Percentiles rank a stretch among this genome's conserved stretches.
These are phyloP conservation scores for Globisporangium megalacanthum DNA, from an alignment of 352 stramenopile species.

Conservation along the genomic window DNA sequence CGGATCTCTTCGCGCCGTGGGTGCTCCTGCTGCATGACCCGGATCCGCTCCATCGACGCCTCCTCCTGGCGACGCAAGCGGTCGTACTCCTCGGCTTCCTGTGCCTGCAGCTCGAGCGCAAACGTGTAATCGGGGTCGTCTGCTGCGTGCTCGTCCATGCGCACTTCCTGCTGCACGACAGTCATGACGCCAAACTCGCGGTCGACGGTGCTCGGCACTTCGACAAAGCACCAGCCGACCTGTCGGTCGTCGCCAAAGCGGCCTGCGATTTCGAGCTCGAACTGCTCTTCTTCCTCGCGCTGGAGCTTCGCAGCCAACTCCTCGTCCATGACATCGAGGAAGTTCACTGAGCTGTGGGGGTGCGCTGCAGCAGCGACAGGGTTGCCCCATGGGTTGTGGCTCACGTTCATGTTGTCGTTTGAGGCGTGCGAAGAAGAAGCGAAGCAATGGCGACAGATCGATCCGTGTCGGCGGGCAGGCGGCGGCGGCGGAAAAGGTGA, in stretches of 20 bases:
- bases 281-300: slow-evolving; percentile 64
- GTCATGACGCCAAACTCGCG: slow-evolving; percentile 60
- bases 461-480: too few relatives aligned
- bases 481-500: too few relatives aligned
- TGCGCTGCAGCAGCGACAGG: slow-evolving; percentile 16
- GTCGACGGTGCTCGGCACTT: slow-evolving; percentile 48
- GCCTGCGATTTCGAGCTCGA: slow-evolving; percentile 53
- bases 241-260: slow-evolving; percentile 55
- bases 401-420: slow-evolving; percentile 9
- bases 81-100: slow-evolving; percentile 73
- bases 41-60: slow-evolving; percentile 60
- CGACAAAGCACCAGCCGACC: slow-evolving; percentile 69
- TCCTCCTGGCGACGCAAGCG: slow-evolving; percentile 59
- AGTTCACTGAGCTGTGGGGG: slow-evolving; percentile 25
- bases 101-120: slow-evolving; percentile 59
- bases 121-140: slow-evolving; percentile 68
- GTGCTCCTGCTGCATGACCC: slow-evolving; percentile 48
- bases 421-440: too few relatives aligned
- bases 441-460: too few relatives aligned
- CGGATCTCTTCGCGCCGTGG: slow-evolving; percentile 40
- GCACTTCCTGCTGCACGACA: slow-evolving; percentile 65
- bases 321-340: slow-evolving; percentile 68
- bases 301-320: slow-evolving; percentile 65
- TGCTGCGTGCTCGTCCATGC: slow-evolving; percentile 27
- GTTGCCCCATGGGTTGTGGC: slow-evolving; percentile 27